Evolutionary conservation across 768 basidiomycete species (phyloP), one percentile per base, ranked within the genome.

Genomic region (Xerocomellus intermedius): DNA sequence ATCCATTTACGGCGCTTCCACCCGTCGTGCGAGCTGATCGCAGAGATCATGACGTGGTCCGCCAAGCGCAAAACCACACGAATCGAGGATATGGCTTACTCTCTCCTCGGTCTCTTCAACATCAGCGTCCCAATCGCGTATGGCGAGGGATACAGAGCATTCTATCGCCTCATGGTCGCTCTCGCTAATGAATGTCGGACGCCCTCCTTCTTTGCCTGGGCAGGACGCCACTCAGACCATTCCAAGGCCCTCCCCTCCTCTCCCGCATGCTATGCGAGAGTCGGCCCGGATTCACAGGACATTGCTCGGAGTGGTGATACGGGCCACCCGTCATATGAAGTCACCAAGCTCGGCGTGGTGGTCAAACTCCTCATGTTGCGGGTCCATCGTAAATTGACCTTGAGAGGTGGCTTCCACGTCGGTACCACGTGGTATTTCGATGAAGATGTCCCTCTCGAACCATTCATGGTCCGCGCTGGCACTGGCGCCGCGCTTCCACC

Each of bases 291-390:
- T 7, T 4, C 36, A 5, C 36, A 12, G 35, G 52, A 19, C 42
- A 8, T 33, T 7, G 22, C 4, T 13, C 7, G 10, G 28, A 22
- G 43, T 3, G 7, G 19, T 4, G 52, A 28, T 26, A 28, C 19
- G 4, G 52, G 41, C 8, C 55, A 58, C 28, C 56, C 60, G 3
- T 61, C 32, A 7, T 61, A 61, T 32, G 36, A 50, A n/a, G 44
- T 62, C 32, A 53, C 56, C 26, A 62, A 58, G 22, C 56, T 63
- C 19, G 61, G 60, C n/a, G 36, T 58, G 44, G 36, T 30, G 10
- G 42, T 46, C 41, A 61, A 57, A 9, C 49, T 63, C 37, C 33
- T 62, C 21, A 21, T 50, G n/a, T 37, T 55, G 47, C 39, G 19
- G 9, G 53, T 61, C 7, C 46, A 24, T 21, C 59, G 59, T 2